Base-by-base conservation (phyloP, 2,329 filamentous ascomycete genomes). In the Fusarium fujikuroi region DNA sequence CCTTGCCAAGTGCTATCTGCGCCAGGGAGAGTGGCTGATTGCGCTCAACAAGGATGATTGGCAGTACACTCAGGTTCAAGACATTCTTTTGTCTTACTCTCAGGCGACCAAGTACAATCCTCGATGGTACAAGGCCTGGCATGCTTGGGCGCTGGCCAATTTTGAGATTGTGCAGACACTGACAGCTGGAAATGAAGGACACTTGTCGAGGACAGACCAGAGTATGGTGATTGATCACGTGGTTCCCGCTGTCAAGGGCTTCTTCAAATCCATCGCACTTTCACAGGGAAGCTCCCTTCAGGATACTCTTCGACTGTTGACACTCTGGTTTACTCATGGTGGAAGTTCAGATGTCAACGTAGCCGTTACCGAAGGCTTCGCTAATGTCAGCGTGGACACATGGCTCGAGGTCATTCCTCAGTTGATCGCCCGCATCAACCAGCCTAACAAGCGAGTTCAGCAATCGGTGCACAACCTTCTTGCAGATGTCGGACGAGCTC, bases 331-430 rank as follows among this genome's bases (percentile, higher is more conserved):
- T 81, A 92, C 93, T 7, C 95, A 99, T 78, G 96, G 96, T 59
- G 93, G 94, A 28, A 92, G 94, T 78, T 86, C 90, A 34, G 95
- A 98, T 74, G 97, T 99, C 69, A 97, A 95, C 77, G 85, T 89
- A 21, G 93, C 93, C 21, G 93, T 99, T 30, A 95, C 92, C 0
- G 95, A 98, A 79, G 96, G 97, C 9, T 97, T 98, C 73, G 89
- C 92, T 1, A 93, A 93, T 42, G 95, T 99, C 74, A 97, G 93
- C 79, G 93, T 99, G 63, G 96, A 99, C 82, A 98, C 95, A 2
- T 99, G 96, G 97, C 90, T 99, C 23, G 95, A 98, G 79, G 97
- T 99, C 58, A 98, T 98, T 73, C 96, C 96, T 39, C 96, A 99
- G 80, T 87, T 99, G 53, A 97, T 99, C 81, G 96, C 96, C 37